phyloP scores from a whole-genome alignment of 805 yeast species.

The Millerozyma miso region DNA sequence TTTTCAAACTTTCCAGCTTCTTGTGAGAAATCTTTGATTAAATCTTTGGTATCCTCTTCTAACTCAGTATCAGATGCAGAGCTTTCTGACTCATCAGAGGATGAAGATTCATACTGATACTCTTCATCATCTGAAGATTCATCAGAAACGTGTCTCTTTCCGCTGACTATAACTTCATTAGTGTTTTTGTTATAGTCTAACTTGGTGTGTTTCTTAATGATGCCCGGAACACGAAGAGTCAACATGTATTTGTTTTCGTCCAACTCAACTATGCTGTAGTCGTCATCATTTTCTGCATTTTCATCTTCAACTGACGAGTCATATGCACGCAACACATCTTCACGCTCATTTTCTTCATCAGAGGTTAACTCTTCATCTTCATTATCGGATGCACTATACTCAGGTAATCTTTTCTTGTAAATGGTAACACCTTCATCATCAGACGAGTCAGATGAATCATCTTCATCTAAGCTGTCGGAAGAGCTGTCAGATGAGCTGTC shows the following conservation, averaged over 20 bases:
- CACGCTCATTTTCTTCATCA: slow-evolving; percentile 28
- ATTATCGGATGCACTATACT: slow-evolving; percentile 19
- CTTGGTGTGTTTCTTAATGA: slow-evolving; percentile 36
- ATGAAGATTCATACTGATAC: slow-evolving; percentile 11
- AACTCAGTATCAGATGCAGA: slow-evolving; percentile 33
- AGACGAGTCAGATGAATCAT: slow-evolving; percentile 22
- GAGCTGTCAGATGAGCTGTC: not conserved
- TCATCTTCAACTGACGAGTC: slow-evolving; percentile 29
- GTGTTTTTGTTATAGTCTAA: slow-evolving; percentile 36
- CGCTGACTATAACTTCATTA: slow-evolving; percentile 38
- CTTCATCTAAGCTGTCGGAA: slow-evolving; percentile 7
- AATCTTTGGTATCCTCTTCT: slow-evolving; percentile 33
- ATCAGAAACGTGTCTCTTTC: slow-evolving; percentile 33
- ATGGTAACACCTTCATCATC: slow-evolving; percentile 40
- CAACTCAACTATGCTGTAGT: slow-evolving; percentile 35
- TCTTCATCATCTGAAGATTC: slow-evolving; percentile 15
- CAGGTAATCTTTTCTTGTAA: slow-evolving; percentile 38
- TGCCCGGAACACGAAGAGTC: slow-evolving; percentile 38
- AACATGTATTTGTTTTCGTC: slow-evolving; percentile 38
- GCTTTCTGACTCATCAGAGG: slow-evolving; percentile 9
- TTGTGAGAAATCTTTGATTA: slow-evolving; percentile 35
- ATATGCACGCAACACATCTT: slow-evolving; percentile 20
- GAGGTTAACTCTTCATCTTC: slow-evolving; percentile 10
- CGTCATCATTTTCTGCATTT: slow-evolving; percentile 38
- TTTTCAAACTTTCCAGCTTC: slow-evolving; percentile 41